These are phyloP conservation scores for Colletotrichum sp. DNA, from an alignment of 2,329 filamentous ascomycete species.

Conservation along the genomic window DNA sequence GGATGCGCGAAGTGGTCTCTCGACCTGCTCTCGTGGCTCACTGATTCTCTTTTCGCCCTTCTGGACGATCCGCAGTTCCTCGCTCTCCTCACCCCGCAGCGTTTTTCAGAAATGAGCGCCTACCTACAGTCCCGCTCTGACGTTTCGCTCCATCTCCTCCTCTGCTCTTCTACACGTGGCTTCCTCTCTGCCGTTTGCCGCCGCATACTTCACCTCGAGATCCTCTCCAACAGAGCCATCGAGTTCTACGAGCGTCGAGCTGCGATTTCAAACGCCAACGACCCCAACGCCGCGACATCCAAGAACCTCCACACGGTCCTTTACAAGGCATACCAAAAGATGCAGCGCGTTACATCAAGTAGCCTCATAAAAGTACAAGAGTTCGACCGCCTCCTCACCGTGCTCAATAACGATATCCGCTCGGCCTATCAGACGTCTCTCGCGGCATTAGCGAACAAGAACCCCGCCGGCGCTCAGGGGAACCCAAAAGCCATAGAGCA, in stretches of 20 bases:
- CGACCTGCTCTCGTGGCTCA: slow-evolving; percentile 69
- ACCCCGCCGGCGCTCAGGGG: slow-evolving; percentile 44
- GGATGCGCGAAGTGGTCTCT: slow-evolving; percentile 82
- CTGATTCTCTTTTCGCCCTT: slow-evolving; percentile 63
- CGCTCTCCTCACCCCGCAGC: slow-evolving; percentile 50
- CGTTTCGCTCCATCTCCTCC: slow-evolving; percentile 65
- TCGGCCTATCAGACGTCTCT: slow-evolving; percentile 53
- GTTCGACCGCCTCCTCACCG: slow-evolving; percentile 65
- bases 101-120: slow-evolving; percentile 52
- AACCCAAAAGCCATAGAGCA: slow-evolving; percentile 46
- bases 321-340: slow-evolving; percentile 59
- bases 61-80: slow-evolving; percentile 57
- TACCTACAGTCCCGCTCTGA: slow-evolving; percentile 62
- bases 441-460: slow-evolving; percentile 49
- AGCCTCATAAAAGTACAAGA: slow-evolving; percentile 63
- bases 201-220: slow-evolving; percentile 63
- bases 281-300: slow-evolving; percentile 25
- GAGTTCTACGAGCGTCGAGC: slow-evolving; percentile 52
- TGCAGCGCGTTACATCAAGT: slow-evolving; percentile 55
- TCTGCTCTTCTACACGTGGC: slow-evolving; percentile 76
- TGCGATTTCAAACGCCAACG: slow-evolving; percentile 42
- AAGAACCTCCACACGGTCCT: slow-evolving; percentile 56
- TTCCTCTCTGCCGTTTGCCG: slow-evolving; percentile 74
- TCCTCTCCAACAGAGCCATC: slow-evolving; percentile 51
- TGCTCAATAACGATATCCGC: slow-evolving; percentile 54